Base-by-base conservation (phyloP, 192 early-diverging fungal species). In the Gamsiella multidivaricata region DNA sequence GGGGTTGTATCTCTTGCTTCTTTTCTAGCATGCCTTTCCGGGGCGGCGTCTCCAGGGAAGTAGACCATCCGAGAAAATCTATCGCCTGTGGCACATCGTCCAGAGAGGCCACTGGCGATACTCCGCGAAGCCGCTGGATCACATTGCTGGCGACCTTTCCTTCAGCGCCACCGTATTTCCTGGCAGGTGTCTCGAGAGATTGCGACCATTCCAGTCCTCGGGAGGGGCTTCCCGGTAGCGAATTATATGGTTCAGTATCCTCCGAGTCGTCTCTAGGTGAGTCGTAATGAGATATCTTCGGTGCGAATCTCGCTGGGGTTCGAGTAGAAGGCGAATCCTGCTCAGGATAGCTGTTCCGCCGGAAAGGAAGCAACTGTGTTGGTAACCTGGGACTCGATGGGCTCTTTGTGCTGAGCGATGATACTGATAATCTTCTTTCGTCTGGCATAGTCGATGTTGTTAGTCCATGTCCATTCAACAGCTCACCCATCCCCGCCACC, bases 1-100 rank as follows among this genome's bases (percentile, higher is more conserved):
- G 14, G 4, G 23, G n/a, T 0, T 46, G 29, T 23, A 26, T 17
- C 3, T 33, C 54, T 4, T 10, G 3, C 15, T 43, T 25, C 1
- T 41, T 57, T 4, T 33, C 23, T 20, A 26, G 12, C 1, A 18
- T n/a, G 5, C 15, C 33, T 10, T 54, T 55, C 5, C 74, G 52
- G 14, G 74, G 74, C 6, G 74, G 74, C 9, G 74, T 78, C 47
- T 78, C 74, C 17, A 78, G 23, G 31, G 45, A 61, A 18, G 53
- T 17, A 7, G 54, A 62, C 74, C 74, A 78, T 2, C 50, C 74
- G 9, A 17, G 29, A 17, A 62, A 49, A 6, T 46, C 45, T 18
- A n/a, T 10, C 45, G 49, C 54, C 22, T 22, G 43, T 18, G 20
- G 10, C 10, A 34, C n/a, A 4, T 37, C 42, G 2, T 64, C 37